Base-by-base conservation (phyloP, 306 rosid genomes). In the Fragaria ananassa region DNA sequence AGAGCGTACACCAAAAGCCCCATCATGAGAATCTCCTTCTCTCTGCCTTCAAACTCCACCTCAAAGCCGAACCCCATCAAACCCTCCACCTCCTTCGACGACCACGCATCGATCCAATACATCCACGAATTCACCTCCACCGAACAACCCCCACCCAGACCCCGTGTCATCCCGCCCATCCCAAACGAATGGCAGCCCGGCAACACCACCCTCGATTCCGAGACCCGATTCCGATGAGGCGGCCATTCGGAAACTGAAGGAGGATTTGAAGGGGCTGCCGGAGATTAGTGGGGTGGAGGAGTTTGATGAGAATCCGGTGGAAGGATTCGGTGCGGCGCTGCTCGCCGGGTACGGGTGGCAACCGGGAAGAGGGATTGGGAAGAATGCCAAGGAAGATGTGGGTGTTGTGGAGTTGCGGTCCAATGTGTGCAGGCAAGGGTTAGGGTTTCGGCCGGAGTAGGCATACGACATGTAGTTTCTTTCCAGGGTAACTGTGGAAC, bases 291-390 rank as follows among this genome's bases (percentile, higher is more conserved):
- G 97, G 1, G 31, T 89, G 6, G 96, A 87, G 18, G 98, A 93
- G 80, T 93, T 81, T 39, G 75, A 83, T 13, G 96, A 91, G 15
- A 80, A 86, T 8, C 70, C 96, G 0, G 90, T 91, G 0, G 96
- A 91, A 76, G 89, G 90, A 0, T 91, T 83, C 41, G 93, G 85
- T 15, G 86, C 89, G 0, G 93, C 96, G 0, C 54, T 91, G 58
- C 90, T 91, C 4, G 86, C 87, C 0, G 93, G 96, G 3, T 91
- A 89, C 29, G 93, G 96, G 1, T 91, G 93, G 96, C 68, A 72
- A 1, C 81, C 88, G 74, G 96, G 96, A 10, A 81, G 78, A 84
- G 96, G 93, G 7, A 89, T 91, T 9, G 93, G 96, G 17, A 87
- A 69, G 73, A 84, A 89, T 39, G 78, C 89, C 0, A 83, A 86